Percentiles rank a stretch among this genome's conserved stretches.
Evolutionary conservation across 352 stramenopile genomes (phyloP).

Genomic region (Globisporangium orthogonon): DNA sequence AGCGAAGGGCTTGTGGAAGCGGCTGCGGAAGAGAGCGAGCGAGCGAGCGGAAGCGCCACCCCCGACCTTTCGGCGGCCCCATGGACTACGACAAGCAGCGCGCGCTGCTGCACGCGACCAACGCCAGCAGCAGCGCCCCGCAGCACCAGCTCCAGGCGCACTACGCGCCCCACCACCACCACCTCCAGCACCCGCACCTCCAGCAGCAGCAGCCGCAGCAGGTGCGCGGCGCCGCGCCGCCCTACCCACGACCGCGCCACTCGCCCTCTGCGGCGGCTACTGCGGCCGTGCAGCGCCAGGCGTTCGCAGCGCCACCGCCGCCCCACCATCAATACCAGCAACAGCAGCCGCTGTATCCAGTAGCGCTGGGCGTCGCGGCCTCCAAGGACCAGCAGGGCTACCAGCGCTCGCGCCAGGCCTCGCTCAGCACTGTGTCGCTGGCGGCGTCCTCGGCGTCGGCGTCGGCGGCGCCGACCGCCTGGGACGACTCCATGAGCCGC

Average conservation of each 20-base stretch:
- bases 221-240: not conserved
- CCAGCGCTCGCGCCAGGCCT: slow-evolving; percentile 37
- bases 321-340: not conserved
- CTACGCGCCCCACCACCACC: slow-evolving; percentile 3
- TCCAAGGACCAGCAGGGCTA: slow-evolving; percentile 1
- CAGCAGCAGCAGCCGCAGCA: slow-evolving; percentile 1
- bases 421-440: slow-evolving; percentile 27
- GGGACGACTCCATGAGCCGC: slow-evolving; percentile 31
- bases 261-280: not conserved
- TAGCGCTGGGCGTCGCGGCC: too few species aligned
- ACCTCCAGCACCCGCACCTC: not conserved
- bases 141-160: slow-evolving; percentile 2
- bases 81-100: slow-evolving; percentile 21
- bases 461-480: slow-evolving; percentile 4
- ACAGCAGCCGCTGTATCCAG: not conserved
- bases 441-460: slow-evolving; percentile 3
- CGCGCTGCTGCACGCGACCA: slow-evolving; percentile 9
- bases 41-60: not conserved
- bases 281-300: slow-evolving; percentile 3
- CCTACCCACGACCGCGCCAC: not conserved
- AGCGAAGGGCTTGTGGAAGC: not conserved
- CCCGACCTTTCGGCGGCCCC: not conserved
- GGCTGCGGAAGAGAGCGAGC: slow-evolving; percentile 1
- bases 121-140: slow-evolving; percentile 4
- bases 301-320: slow-evolving; percentile 5